Evolutionary conservation across 73 alveolate genomes (phyloP), one percentile per base, ranked within the genome.

Genomic region (Paramecium tetraurelia): DNA sequence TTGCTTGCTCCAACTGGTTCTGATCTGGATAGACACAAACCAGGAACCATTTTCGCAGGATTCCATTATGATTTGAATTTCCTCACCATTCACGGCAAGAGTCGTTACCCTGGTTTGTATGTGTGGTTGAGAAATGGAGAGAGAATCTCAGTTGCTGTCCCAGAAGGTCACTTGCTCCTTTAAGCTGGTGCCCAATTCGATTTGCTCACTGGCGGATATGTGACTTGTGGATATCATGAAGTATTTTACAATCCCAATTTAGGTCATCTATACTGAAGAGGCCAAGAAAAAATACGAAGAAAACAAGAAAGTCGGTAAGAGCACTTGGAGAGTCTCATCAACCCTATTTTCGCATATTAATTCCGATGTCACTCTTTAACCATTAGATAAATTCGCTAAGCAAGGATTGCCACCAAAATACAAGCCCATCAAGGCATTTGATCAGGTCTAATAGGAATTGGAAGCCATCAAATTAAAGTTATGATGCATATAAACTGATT

Each of bases 1-100:
- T 93, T 97, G 24, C 94, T 97, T 20, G 98, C 99, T 16, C 99
- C 99, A 16, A 97, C 99, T 27, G 99, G 98, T 38, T 93, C 98
- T 35, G 99, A 97, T 86, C 69, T 97, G 12, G 83, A 69, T 21
- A 97, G 93, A 86, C 90, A 92, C 68, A 98, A 95, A 41, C 88
- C 18, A 16, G 99, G 99, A 16, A 94, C 98, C 4, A 92, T 97
- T 6, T 97, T 97, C 92, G 99, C 99, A 22, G 97, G 98, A 31
- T 97, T 95, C 87, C 99, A 97, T 92, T 97, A 97, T 85, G 99
- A 96, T 77, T 58, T 96, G 29, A 94, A 95, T 46, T 95, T 96
- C 95, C 40, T 96, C 29, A 96, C 98, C 12, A 92, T 96, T 58
- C 98, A 96, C 87, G 98, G 98, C 14, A 93, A 93, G 75, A 80